phyloP scores from a whole-genome alignment of 768 basidiomycete species.

The Termitomyces sp. region DNA sequence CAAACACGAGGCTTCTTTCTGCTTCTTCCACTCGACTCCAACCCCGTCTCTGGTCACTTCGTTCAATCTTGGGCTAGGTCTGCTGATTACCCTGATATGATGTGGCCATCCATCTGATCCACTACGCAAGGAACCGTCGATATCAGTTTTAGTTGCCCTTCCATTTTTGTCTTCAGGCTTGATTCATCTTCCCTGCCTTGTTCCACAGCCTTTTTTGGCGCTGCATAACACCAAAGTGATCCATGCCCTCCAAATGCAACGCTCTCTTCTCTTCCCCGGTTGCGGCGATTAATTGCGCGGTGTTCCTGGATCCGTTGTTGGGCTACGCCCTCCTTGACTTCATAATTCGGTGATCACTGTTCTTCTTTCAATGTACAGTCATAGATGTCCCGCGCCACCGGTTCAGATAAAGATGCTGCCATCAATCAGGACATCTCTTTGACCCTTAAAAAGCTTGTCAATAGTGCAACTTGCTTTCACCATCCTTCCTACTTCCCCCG shows the following conservation, averaged over 20 bases:
- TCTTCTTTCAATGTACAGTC: conserved; percentile 22
- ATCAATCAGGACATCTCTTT: conserved; percentile 18
- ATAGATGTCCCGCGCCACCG: conserved; percentile 26
- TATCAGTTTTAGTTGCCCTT: conserved; percentile 13
- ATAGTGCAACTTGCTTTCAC: neutral
- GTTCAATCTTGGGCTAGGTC: conserved; percentile 7
- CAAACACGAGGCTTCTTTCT: conserved; percentile 12
- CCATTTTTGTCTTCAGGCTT: conserved; percentile 8
- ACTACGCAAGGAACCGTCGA: conserved; percentile 8
- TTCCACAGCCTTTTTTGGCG: conserved; percentile 14
- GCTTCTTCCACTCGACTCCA: neutral
- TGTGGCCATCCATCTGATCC: conserved; percentile 15
- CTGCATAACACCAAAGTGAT: conserved; percentile 7
- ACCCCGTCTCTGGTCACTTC: conserved; percentile 1
- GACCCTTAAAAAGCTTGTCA: conserved; percentile 17
- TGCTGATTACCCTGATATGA: conserved; percentile 22
- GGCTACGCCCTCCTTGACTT: conserved; percentile 26
- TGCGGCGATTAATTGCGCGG: conserved; percentile 20
- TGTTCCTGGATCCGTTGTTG: conserved; percentile 35
- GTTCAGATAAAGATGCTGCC: conserved; percentile 23
- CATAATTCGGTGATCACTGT: conserved; percentile 16
- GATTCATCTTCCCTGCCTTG: conserved; percentile 6
- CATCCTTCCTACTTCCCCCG: neutral
- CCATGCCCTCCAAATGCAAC: neutral
- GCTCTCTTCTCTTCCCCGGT: conserved; percentile 7